These are phyloP conservation scores for Linderina pennispora DNA, from an alignment of 192 early-diverging fungal genomes.

Conservation along the genomic window DNA sequence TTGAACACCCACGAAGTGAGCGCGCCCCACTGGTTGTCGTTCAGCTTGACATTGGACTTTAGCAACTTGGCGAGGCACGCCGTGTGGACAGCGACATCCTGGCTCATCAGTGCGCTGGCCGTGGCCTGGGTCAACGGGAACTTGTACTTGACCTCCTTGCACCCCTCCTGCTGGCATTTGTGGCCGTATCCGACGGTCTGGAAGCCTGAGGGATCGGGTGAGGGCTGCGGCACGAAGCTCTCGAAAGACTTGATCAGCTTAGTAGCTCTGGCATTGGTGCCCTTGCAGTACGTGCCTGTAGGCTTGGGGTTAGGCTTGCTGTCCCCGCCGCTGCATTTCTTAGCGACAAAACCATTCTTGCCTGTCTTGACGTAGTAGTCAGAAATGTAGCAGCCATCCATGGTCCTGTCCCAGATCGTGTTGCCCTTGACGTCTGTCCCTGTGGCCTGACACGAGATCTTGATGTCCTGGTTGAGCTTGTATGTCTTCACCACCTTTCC, in stretches of 20 bases:
- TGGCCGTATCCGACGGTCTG: not conserved
- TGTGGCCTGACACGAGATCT: not conserved
- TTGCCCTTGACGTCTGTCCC: not conserved
- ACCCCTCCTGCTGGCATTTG: not conserved
- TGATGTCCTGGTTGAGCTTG: not conserved
- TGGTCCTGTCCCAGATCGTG: not conserved
- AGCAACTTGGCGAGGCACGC: not conserved
- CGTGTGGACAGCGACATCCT: not conserved
- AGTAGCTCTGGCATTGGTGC: not conserved
- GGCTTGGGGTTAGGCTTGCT: not conserved
- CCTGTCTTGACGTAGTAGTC: constrained; percentile 11
- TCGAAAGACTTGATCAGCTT: not conserved
- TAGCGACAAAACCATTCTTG: not conserved
- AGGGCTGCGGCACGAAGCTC: not conserved
- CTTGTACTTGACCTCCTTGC: not conserved
- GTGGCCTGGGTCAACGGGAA: not conserved
- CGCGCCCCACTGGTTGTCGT: not conserved
- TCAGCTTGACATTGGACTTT: not conserved
- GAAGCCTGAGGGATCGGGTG: not conserved
- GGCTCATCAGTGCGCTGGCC: not conserved
- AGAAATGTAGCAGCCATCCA: constrained; percentile 5
- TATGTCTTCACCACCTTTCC: not conserved
- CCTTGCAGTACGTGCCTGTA: not conserved
- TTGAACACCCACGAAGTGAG: not conserved
- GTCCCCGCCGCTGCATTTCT: not conserved